Base-by-base conservation (phyloP, 2,329 filamentous ascomycete species). In the Colletotrichum sp. region DNA sequence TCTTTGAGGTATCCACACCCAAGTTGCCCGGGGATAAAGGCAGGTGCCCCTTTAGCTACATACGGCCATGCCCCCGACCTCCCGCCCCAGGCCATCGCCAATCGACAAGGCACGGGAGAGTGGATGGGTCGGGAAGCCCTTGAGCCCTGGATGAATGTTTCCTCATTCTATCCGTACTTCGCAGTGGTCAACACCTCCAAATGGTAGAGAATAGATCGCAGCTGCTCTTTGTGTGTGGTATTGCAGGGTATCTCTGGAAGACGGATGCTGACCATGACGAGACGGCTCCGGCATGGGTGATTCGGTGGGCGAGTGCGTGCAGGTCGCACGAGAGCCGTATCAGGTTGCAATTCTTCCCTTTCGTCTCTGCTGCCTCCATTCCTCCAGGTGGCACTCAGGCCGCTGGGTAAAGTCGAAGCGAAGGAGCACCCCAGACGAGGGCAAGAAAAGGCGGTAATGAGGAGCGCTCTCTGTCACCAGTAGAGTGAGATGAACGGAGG, bases 371-470 rank as follows among this genome's bases (percentile, higher is more conserved):
- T 15, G 34, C 32, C 10, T 16, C 36, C 22, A n/a, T 44, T 70
- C 26, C 59, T n/a, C 30, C 24, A 24, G 57, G 57, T 70, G 57
- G 32, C 55, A 28, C 16, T 60, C n/a, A 8, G 9, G 44, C 57
- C 22, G 18, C 66, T 44, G 32, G 48, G 32, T 30, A 39, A 32
- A 52, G 52, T 36, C 28, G 55, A 55, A 24, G 12, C 55, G n/a
- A 62, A 32, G 30, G 24, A 44, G 32, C n/a, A 59, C 15, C 66
- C 28, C 18, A 3, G n/a, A 36, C 34, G 24, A 63, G 52, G 68
- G 57, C 15, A 63, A 70, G 57, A 63, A 63, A 70, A 63, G 68
- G 68, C 68, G 68, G 68, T 62, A 70, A 70, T 70, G 68, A 70
- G 34, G 68, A 52, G 68, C 62, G 57, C 62, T 22, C 28, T 52